Base-by-base conservation (phyloP, 2,329 filamentous ascomycete species). In the Colletotrichum salicis region DNA sequence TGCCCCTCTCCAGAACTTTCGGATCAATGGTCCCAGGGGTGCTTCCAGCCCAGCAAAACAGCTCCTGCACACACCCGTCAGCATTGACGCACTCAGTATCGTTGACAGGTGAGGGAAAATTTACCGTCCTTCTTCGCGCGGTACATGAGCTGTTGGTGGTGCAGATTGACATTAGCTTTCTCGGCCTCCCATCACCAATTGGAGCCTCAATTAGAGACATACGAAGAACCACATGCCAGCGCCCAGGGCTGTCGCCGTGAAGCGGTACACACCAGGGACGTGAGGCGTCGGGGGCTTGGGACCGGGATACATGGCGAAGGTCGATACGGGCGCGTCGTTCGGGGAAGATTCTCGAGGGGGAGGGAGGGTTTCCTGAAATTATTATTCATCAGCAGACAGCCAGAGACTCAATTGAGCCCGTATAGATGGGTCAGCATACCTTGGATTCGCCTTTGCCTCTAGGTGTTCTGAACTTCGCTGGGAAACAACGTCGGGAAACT, bases 141-240 rank as follows among this genome's bases (percentile, higher is more conserved):
- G 86, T 98, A 98, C 91, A 98, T 95, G 80, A 98, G 85, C 95
- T 97, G 78, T 64, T 35, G 62, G 27, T 15, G 52, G 55, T 68
- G 76, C 62, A 77, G 70, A 45, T 60, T 35, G 52, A 37, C 66
- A 58, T 76, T 67, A 76, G 41, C 41, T 74, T 24, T 45, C 33
- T 35, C 24, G n/a, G 24, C 22, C 61, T 67, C 33, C 33, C 55
- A 13, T 12, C 2, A 27, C 64, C 33, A 24, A n/a, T n/a, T 31
- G 24, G 15, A 10, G 13, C 19, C 19, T 48, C 41, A 19, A 4
- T 15, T n/a, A 45, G 22, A 8, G 67, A 86, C 93, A 80, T 90
- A 98, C 95, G 83, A 96, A 99, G 86, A 99, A 98, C 96, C 96
- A 99, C 96, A 98, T 99, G 85, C 93, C 94, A 67, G 96, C 96